Conservation (phyloP, 73 alveolate species). For the Tetrahymena borealis region DNA sequence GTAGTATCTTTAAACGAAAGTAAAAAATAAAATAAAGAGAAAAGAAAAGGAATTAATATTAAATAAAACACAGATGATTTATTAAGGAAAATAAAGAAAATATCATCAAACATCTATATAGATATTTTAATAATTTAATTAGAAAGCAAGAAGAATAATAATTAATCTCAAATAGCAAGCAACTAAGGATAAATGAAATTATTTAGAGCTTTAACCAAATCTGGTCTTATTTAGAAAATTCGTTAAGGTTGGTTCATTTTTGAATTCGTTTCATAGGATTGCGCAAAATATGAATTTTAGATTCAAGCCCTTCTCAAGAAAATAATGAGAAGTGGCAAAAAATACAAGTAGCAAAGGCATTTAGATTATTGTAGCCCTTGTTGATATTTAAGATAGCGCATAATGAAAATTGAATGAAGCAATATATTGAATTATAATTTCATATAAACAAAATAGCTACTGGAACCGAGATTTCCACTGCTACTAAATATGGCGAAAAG, state of each 20-base stretch:
- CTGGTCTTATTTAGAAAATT: neutral
- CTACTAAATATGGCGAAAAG: neutral
- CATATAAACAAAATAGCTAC: neutral
- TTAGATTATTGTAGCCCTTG: too few relatives aligned
- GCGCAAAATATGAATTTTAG: neutral
- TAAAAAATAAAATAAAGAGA: neutral
- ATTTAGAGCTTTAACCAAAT: neutral
- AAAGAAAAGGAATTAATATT: neutral
- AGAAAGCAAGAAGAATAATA: neutral
- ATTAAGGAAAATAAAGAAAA: neutral
- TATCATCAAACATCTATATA: neutral
- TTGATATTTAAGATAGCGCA: neutral
- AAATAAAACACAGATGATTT: neutral
- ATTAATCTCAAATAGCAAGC: neutral
- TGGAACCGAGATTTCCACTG: neutral
- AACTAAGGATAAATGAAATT: neutral
- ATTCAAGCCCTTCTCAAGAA: neutral
- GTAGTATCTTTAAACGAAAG: neutral
- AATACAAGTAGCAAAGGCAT: too few relatives aligned
- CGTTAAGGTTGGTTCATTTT: neutral
- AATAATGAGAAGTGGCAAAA: too few relatives aligned
- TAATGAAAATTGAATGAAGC: neutral
- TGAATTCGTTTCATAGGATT: neutral
- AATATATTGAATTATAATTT: neutral
- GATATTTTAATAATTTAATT: neutral